These are phyloP conservation scores for Leonotis leonurus DNA, from an alignment of 257 asterid genomes.

Conservation along the genomic window DNA sequence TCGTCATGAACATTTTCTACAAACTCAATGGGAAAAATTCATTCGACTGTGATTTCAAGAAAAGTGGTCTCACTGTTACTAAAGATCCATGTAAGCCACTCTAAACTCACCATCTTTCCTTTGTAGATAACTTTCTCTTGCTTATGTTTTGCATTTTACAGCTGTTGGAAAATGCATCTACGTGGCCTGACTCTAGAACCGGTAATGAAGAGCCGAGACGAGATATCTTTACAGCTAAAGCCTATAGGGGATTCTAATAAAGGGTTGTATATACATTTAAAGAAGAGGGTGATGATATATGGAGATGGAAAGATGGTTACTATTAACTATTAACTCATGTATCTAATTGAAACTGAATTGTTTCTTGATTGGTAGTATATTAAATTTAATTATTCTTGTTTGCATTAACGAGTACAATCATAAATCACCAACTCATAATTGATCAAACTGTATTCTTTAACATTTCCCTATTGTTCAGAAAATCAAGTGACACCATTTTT, in stretches of 20 bases:
- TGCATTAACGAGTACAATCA: no score
- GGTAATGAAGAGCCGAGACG: neutral
- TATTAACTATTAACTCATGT: neutral
- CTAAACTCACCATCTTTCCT: neutral
- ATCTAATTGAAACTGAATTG: no score
- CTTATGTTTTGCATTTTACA: conserved; percentile 4
- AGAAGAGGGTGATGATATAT: neutral
- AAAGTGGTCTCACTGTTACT: conserved; percentile 17
- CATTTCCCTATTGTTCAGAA: no score
- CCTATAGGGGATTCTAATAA: neutral
- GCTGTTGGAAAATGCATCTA: conserved; percentile 22
- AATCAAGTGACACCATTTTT: no score
- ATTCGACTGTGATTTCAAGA: conserved; percentile 14
- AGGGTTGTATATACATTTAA: neutral
- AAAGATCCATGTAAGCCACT: conserved; percentile 22
- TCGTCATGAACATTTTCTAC: conserved; percentile 32
- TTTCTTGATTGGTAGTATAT: no score
- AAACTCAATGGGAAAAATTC: conserved; percentile 2
- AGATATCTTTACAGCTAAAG: neutral
- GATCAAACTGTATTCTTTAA: no score
- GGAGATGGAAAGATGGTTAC: neutral
- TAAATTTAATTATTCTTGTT: no score
- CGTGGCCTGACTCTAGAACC: conserved; percentile 7
- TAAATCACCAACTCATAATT: no score
- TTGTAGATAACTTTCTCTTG: no score